Evolutionary conservation across 495 filamentous ascomycete species (phyloP), one percentile per base, ranked within the genome.

Genomic region (Penicillium steckii): DNA sequence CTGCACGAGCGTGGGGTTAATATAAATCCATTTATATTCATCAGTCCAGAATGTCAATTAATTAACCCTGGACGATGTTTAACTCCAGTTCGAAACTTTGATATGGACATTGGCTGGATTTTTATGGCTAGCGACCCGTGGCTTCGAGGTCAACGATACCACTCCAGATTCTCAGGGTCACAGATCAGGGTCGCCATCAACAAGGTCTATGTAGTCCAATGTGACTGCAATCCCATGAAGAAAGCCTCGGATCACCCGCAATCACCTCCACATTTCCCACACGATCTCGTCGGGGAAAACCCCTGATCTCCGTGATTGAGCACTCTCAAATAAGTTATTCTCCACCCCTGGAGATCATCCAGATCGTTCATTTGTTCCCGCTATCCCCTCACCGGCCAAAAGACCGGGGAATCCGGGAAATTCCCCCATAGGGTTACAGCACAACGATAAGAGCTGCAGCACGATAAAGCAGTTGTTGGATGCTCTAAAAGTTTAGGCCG

Each of bases 391-490:
- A 18, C 52, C 56, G 49, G 30, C 21, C 50, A 59, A 53, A 35
- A 44, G 17, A n/a, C 32, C 60, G 52, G 60, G n/a, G 21, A 60
- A 57, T n/a, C 43, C 60, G 57, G 56, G 10, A 27, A 52, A 35
- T 53, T 45, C 37, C 17, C 26, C 27, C 44, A 37, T 37, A 37
- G 18, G 33, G 33, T 37, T 37, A 37, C 33, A 22, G 12, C 5
- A 51, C 51, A 7, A 29, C 35, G 60, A 63, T 63, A 60, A 60
- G 50, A 56, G 49, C 49, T 61, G 43, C 38, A 51, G 24, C 27
- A 25, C 29, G 32, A 55, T 33, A 40, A 47, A 47, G 17, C 18
- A 44, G 41, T 46, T 50, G 43, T 46, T 40, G 33, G 4, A 40
- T 50, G 35, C 21, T 29, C 43, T 26, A 22, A 29, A 46, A 37